Evolutionary conservation across 2,329 filamentous ascomycete species (phyloP).

Genomic region (Cladosporium sp.): DNA sequence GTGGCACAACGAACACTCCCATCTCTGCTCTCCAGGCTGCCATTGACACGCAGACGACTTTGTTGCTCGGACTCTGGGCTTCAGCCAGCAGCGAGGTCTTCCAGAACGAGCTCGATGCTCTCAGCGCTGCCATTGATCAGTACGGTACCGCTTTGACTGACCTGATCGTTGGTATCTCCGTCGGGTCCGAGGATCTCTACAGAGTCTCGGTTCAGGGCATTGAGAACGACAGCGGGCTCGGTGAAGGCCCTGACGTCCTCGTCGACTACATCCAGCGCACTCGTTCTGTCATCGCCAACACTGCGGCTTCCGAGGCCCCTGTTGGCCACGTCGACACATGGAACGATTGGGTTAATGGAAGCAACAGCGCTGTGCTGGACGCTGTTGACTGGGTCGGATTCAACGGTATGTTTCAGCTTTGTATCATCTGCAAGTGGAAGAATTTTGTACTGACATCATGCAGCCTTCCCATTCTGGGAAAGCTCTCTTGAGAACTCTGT

Average conservation of each 20-base stretch:
- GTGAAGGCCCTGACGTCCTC: slow-evolving; percentile 56
- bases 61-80: slow-evolving; percentile 80
- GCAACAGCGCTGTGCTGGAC: slow-evolving; percentile 64
- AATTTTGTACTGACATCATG: not conserved
- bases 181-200: slow-evolving; percentile 72
- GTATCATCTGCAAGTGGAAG: too few species aligned
- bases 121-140: slow-evolving; percentile 60
- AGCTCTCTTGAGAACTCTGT: slow-evolving; percentile 61
- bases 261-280: slow-evolving; percentile 66
- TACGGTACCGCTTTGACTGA: slow-evolving; percentile 59
- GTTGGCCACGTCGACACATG: slow-evolving; percentile 88
- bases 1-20: slow-evolving; percentile 55
- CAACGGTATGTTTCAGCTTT: slow-evolving; percentile 47
- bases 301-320: slow-evolving; percentile 45
- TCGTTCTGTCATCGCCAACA: slow-evolving; percentile 57
- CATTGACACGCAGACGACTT: slow-evolving; percentile 68
- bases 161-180: slow-evolving; percentile 68
- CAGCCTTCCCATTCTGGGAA: slow-evolving; percentile 71
- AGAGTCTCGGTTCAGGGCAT: slow-evolving; percentile 64
- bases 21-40: slow-evolving; percentile 72
- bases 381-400: slow-evolving; percentile 73
- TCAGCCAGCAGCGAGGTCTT: slow-evolving; percentile 43
- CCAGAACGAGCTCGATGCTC: slow-evolving; percentile 66
- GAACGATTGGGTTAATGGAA: slow-evolving; percentile 63
- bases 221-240: slow-evolving; percentile 55